These are phyloP conservation scores for Aspergillus novoparasiticus DNA, from an alignment of 2,329 filamentous ascomycete species.

Conservation along the genomic window DNA sequence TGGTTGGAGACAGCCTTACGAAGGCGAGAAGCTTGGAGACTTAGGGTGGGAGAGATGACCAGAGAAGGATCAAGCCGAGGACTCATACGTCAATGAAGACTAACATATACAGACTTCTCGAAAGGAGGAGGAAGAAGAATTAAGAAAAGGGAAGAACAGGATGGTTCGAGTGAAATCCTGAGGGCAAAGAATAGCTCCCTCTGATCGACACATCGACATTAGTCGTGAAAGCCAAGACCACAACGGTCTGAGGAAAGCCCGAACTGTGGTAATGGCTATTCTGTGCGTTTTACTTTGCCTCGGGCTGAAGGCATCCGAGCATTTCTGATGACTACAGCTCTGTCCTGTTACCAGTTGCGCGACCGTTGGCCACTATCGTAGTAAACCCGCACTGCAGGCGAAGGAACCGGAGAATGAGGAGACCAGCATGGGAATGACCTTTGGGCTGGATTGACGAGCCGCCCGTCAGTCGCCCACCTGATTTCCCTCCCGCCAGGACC, in stretches of 20 bases:
- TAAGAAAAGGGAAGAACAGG: background rate
- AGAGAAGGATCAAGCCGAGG: background rate
- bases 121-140: background rate
- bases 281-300: background rate
- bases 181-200: background rate
- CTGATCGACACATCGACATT: background rate
- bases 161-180: background rate
- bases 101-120: background rate
- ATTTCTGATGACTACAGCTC: background rate
- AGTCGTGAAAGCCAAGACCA: background rate
- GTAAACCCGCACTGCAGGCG: constrained; percentile 17
- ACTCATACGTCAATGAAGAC: background rate
- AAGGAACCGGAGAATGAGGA: constrained; percentile 4
- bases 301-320: background rate
- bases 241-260: background rate
- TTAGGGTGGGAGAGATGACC: background rate
- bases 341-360: background rate
- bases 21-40: background rate
- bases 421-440: background rate
- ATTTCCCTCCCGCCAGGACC: background rate
- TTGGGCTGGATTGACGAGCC: constrained; percentile 1
- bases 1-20: background rate
- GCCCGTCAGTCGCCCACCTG: constrained; percentile 1
- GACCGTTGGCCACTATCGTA: constrained; percentile 14
- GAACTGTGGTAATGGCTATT: background rate